Conservation (phyloP, 2,329 filamentous ascomycete species). For the Calcarisporium arbuscula region DNA sequence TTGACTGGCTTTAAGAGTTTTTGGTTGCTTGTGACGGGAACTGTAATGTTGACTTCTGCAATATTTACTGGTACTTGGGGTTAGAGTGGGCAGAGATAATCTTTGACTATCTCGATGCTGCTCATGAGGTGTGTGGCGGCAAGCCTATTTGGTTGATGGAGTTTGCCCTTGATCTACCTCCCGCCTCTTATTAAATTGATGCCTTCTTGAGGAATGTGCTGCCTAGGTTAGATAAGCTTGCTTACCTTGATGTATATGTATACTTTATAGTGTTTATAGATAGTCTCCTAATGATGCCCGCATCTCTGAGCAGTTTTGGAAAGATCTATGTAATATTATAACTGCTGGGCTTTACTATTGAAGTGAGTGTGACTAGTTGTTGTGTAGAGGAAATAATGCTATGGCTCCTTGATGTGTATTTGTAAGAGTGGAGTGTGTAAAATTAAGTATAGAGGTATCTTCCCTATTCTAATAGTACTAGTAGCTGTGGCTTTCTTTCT, state of each 20-base stretch:
- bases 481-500: no score
- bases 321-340: slow-evolving; percentile 46
- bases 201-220: slow-evolving; percentile 45
- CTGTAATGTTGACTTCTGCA: slow-evolving; percentile 56
- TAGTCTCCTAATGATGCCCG: slow-evolving; percentile 35
- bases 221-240: slow-evolving; percentile 39
- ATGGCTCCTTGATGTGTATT: no score
- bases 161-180: slow-evolving; percentile 53
- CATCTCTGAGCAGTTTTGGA: slow-evolving; percentile 39
- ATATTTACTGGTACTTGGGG: slow-evolving; percentile 58
- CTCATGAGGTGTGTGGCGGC: slow-evolving; percentile 37
- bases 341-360: no score
- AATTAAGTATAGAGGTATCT: no score
- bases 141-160: slow-evolving; percentile 59
- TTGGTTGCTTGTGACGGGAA: slow-evolving; percentile 44
- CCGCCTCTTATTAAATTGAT: slow-evolving; percentile 34
- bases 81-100: slow-evolving; percentile 42
- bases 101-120: slow-evolving; percentile 45
- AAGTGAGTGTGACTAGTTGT: no score
- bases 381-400: no score
- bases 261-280: slow-evolving; percentile 51
- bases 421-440: no score
- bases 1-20: slow-evolving; percentile 50
- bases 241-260: slow-evolving; percentile 48
- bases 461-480: no score